Evolutionary conservation across 2,329 filamentous ascomycete species (phyloP), one percentile per base, ranked within the genome.

Genomic region (Trichoderma atrobrunneum): DNA sequence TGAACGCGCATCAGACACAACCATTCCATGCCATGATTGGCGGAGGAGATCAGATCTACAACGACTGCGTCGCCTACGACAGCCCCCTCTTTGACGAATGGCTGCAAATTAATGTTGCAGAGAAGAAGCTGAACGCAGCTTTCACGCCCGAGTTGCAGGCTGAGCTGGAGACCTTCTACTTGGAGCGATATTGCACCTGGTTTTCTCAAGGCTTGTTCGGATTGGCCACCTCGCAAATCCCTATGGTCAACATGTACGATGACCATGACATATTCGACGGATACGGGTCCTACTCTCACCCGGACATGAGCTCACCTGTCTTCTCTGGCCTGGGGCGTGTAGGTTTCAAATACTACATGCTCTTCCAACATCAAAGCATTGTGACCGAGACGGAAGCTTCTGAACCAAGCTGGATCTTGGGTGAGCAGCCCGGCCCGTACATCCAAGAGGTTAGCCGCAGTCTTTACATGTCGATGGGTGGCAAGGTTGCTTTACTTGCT

Each of bases 21-120:
- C 96, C 96, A 2, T 99, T 98, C 84, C 97, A 99, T 81, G 94
- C 97, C 70, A 99, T 99, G 96, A 88, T 99, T 75, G 97, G 96
- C 43, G 97, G 96, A 62, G 96, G 96, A 71, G 95, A 98, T 78
- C 96, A 99, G 81, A 92, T 99, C 74, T 99, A 98, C 83, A 98
- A 97, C 76, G 96, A 99, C 80, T 88, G 88, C 16, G 91, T 95
- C 21, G 92, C 93, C 82, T 86, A 90, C 59, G 87, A 97, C 72
- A 93, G 93, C 3, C 85, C 84, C 3, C 84, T 92, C 26, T 98
- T 98, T 84, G 89, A 89, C 71, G 89, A 94, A 74, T 99, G 96
- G 96, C 87, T 95, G 16, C 87, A 89, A 74, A 93, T 93, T 76
- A 93, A 91, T 79, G 94, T 96, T 75, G 89, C 92, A 0, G 82